Evolutionary conservation across 2,329 filamentous ascomycete species (phyloP).

Genomic region (Pseudocercospora fuligena): DNA sequence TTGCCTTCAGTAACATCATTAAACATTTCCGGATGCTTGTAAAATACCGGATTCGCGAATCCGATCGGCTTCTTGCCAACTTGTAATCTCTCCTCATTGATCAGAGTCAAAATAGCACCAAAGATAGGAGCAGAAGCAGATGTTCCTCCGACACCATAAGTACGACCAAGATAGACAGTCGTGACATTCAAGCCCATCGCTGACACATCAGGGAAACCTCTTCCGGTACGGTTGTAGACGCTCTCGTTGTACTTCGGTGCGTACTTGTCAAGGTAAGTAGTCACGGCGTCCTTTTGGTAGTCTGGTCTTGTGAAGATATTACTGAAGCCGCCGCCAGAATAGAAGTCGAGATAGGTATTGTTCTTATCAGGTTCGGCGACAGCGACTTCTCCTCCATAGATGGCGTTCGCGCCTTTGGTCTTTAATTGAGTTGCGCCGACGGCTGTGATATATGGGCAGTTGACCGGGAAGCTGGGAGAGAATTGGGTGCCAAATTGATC

Average conservation of each 20-base stretch:
- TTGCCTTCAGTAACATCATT: slow-evolving; percentile 42
- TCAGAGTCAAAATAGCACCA: slow-evolving; percentile 51
- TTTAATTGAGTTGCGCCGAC: slow-evolving; percentile 55
- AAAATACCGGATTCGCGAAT: slow-evolving; percentile 49
- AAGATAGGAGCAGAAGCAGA: slow-evolving; percentile 55
- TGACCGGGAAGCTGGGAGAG: slow-evolving; percentile 46
- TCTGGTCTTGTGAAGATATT: slow-evolving; percentile 54
- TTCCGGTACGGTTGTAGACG: slow-evolving; percentile 54
- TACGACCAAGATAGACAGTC: slow-evolving; percentile 43
- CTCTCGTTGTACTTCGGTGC: slow-evolving; percentile 35
- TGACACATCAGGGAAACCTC: slow-evolving; percentile 53
- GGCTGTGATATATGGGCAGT: slow-evolving; percentile 43
- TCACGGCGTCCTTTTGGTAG: slow-evolving; percentile 53
- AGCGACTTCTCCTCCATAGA: slow-evolving; percentile 35
- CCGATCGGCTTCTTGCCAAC: slow-evolving; percentile 45
- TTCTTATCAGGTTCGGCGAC: slow-evolving; percentile 40
- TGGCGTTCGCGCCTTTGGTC: not conserved
- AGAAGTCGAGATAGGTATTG: slow-evolving; percentile 47
- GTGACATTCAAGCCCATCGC: slow-evolving; percentile 30
- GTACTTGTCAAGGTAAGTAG: slow-evolving; percentile 47
- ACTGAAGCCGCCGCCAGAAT: slow-evolving; percentile 55
- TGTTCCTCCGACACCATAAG: slow-evolving; percentile 53
- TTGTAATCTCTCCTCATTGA: slow-evolving; percentile 44
- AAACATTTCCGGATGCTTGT: slow-evolving; percentile 46
- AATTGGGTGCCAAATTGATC: slow-evolving; percentile 51